Percentiles rank a stretch among this genome's conserved stretches.
Conservation (phyloP, 148 eudicot species). For the Hydrangea macrophylla region DNA sequence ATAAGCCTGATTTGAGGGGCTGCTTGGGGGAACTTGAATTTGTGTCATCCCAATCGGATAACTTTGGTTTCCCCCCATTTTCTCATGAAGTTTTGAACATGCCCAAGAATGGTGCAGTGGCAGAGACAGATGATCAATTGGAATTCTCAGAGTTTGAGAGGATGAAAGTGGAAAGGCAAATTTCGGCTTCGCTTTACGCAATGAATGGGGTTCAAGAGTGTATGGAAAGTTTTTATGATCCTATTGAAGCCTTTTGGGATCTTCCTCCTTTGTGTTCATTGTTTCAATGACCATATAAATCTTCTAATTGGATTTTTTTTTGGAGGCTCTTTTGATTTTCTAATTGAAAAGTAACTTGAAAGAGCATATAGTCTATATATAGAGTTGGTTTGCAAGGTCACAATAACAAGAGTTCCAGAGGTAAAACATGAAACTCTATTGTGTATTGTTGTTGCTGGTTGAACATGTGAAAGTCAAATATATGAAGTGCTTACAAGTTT, state of each 20-base stretch:
- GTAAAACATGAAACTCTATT: no score
- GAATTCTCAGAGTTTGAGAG: constrained; percentile 48
- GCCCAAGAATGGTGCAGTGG: constrained; percentile 30
- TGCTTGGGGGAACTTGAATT: constrained; percentile 29
- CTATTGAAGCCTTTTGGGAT: constrained; percentile 66
- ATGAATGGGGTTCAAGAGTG: constrained; percentile 53
- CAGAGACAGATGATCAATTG: constrained; percentile 7
- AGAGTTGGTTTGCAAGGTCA: no score
- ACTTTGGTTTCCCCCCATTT: no score
- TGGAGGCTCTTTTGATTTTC: no score
- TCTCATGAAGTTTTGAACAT: constrained; percentile 25
- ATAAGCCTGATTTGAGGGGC: constrained; percentile 55
- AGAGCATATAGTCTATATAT: no score
- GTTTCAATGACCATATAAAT: constrained; percentile 23
- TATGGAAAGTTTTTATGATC: constrained; percentile 55
- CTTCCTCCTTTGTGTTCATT: constrained; percentile 57
- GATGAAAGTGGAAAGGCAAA: constrained; percentile 65
- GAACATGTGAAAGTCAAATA: no score
- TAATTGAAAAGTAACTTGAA: no score
- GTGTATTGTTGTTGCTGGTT: no score
- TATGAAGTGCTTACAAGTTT: no score
- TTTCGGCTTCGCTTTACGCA: constrained; percentile 42
- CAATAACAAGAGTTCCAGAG: no score
- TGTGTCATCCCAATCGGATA: no score
- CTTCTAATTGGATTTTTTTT: no score